phyloP scores from a whole-genome alignment of 202 grass and related monocot species.

The Carex arenaria region DNA sequence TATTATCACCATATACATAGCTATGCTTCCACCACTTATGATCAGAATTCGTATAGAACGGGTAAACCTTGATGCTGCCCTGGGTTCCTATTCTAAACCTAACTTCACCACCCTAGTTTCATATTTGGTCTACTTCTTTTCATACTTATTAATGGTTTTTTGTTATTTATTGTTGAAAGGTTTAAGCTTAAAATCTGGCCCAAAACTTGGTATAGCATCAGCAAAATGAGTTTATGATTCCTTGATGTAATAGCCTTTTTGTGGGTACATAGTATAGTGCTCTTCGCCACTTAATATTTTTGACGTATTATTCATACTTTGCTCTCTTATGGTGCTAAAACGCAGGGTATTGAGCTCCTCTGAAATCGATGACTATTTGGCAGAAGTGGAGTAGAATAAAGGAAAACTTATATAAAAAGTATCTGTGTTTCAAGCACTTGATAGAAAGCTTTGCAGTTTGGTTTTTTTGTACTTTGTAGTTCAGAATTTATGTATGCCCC shows the following conservation, averaged over 20 bases:
- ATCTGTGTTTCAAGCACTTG: neutral
- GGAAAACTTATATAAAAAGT: neutral
- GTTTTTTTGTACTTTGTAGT: neutral
- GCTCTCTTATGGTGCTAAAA: constrained; percentile 19
- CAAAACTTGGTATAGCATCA: neutral
- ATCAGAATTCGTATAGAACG: neutral
- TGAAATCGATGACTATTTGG: constrained; percentile 87
- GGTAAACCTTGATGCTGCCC: neutral
- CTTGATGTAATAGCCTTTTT: neutral
- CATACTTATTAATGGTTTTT: neutral
- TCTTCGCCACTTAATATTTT: neutral
- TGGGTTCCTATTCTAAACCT: neutral
- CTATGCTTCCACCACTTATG: neutral
- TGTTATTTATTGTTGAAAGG: neutral
- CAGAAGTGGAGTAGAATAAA: constrained; percentile 62
- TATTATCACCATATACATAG: neutral
- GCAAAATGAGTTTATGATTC: neutral
- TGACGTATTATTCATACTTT: neutral
- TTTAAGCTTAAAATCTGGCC: neutral
- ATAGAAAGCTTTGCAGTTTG: neutral
- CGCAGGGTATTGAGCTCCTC: constrained; percentile 66
- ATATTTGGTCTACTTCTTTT: neutral
- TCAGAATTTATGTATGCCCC: neutral
- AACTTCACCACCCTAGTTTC: no score
- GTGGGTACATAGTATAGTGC: neutral